Conservation (phyloP, 352 stramenopile genomes). For the Phytophthora brassicae region DNA sequence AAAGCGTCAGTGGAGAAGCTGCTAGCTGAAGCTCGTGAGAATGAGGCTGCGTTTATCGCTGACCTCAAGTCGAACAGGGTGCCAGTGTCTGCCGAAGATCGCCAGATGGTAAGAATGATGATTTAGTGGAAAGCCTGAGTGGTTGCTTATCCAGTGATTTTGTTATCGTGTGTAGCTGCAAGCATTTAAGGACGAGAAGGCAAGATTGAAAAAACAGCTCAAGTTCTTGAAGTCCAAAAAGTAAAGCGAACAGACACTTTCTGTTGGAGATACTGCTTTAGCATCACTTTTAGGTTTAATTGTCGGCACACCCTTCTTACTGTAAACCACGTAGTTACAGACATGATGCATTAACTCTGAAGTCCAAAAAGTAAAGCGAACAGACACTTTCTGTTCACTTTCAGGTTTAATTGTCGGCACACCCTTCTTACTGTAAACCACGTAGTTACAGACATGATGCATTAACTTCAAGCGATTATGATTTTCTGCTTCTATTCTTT, state of each 20-base stretch:
- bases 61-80: constrained; percentile 68
- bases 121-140: background rate
- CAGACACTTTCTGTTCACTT: constrained; percentile 7
- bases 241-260: constrained; percentile 25
- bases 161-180: constrained; percentile 46
- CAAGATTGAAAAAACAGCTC: constrained; percentile 83
- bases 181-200: constrained; percentile 87
- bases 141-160: background rate
- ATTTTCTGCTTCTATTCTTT: constrained; percentile 35
- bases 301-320: background rate
- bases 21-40: constrained; percentile 70
- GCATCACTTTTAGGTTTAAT: constrained; percentile 1
- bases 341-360: too few relatives aligned
- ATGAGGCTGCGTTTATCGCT: constrained; percentile 77
- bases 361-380: constrained; percentile 54
- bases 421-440: background rate
- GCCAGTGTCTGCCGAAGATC: constrained; percentile 62
- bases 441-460: constrained; percentile 12
- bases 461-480: constrained; percentile 7
- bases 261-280: constrained; percentile 2
- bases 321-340: constrained; percentile 9
- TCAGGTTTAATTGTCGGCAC: background rate
- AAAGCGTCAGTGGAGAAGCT: constrained; percentile 78
- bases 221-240: constrained; percentile 74
- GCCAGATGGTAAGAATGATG: constrained; percentile 61